Evolutionary conservation across 441 rosid genomes (phyloP).

Genomic region (Populus hybrid): DNA sequence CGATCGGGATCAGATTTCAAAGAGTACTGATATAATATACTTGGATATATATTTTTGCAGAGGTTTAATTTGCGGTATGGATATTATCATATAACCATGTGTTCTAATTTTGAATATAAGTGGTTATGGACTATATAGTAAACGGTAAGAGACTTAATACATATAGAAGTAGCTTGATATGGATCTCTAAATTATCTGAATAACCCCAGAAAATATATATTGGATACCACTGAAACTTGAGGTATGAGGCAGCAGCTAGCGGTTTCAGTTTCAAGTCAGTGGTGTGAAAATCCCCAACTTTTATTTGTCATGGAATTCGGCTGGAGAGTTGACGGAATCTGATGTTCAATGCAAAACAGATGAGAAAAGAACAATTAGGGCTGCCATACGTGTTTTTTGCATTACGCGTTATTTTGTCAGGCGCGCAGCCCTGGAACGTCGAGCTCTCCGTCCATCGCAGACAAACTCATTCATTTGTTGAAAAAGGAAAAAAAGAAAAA

Average conservation of each 20-base stretch:
- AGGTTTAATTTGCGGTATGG: not conserved
- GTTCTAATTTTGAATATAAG: too few species aligned
- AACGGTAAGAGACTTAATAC: not conserved
- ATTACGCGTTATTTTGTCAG: not conserved
- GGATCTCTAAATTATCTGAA: not conserved
- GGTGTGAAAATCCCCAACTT: not conserved
- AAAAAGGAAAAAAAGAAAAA: not conserved
- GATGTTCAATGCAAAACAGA: not conserved
- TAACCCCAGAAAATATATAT: too few species aligned
- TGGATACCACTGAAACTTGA: not conserved
- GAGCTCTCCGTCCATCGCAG: not conserved
- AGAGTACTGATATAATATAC: not conserved
- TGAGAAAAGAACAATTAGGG: not conserved
- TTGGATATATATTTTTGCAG: not conserved
- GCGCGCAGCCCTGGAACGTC: not conserved
- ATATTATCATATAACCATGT: not conserved
- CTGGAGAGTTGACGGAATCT: not conserved
- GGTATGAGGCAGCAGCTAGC: not conserved
- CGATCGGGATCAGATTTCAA: not conserved
- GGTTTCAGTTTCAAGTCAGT: not conserved
- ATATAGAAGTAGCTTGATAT: not conserved
- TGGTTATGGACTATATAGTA: not conserved
- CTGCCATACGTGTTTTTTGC: not conserved
- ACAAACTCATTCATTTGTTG: too few species aligned
- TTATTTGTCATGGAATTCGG: not conserved